Evolutionary conservation across 371 early-diverging fungal species (phyloP), one percentile per base, ranked within the genome.

Genomic region (Rhizopus stolonifer): DNA sequence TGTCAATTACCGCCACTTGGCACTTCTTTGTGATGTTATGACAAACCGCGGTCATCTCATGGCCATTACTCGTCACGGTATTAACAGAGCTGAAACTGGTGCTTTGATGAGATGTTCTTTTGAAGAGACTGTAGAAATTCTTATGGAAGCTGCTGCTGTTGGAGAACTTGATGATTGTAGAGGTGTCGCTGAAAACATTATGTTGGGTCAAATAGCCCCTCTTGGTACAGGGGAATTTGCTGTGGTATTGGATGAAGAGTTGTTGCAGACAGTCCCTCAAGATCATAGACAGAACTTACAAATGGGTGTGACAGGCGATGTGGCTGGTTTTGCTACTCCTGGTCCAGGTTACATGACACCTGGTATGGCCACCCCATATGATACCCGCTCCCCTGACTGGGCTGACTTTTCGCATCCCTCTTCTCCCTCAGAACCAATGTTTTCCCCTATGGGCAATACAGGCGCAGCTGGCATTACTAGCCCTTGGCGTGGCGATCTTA

Each of bases 101-200:
- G 98, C 96, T 11, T 78, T 99, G 48, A 97, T 96, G 86, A 84
- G 99, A 40, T 94, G 94, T 67, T 96, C 99, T 5, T 99, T 99
- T 60, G 99, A 99, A 75, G 99, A 99, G 76, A 99, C 99, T 0
- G 99, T 99, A 0, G 99, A 99, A 75, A 92, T 99, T 75, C 80
- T 99, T 54, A 81, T 99, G 78, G 99, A 99, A 46, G 99, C 99
- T 7, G 99, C 99, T 2, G 88, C 91, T 25, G 83, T 81, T 32
- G 98, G 98, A 55, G 97, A 99, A 64, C 44, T 89, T 45, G 98
- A 98, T 74, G 88, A 90, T 60, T 96, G 96, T 70, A 84, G 84
- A 55, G 99, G 99, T 58, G 96, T 99, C 19, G 91, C 98, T 3
- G 99, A 99, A 72, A 97, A 96, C 77, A 95, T 99, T 39, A 92